Evolutionary conservation across 352 stramenopile genomes (phyloP).

Genomic region (Phytophthora fragariaefolia): DNA sequence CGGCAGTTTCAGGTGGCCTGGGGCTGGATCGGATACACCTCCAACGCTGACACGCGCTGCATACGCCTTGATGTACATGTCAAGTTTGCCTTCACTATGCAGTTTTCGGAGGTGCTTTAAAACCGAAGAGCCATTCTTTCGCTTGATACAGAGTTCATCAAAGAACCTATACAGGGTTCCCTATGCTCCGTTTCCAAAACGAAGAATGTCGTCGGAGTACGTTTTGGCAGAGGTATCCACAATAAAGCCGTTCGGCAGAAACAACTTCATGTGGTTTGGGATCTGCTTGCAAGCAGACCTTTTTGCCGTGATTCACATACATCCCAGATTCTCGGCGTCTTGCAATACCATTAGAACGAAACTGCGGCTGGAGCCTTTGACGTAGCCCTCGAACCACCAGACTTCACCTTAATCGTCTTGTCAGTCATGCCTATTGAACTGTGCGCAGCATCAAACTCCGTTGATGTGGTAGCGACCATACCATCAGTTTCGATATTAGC

Average conservation of each 20-base stretch:
- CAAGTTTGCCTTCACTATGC: constrained; percentile 8
- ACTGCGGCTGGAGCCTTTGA: not conserved
- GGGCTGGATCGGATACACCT: not conserved
- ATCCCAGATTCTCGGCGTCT: constrained; percentile 10
- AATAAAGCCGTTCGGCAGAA: constrained; percentile 8
- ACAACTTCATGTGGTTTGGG: constrained; percentile 14
- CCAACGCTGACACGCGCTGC: not conserved
- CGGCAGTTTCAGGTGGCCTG: not conserved
- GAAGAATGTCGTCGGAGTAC: not conserved
- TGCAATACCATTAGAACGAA: constrained; percentile 16
- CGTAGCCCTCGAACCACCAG: not conserved
- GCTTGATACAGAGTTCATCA: constrained; percentile 4
- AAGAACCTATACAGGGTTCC: constrained; percentile 9
- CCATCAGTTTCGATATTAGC: not conserved
- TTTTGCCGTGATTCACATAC: constrained; percentile 3
- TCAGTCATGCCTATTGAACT: no score
- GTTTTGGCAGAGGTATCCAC: not conserved
- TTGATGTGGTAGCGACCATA: not conserved
- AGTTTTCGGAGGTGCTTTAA: constrained; percentile 7
- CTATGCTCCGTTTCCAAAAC: not conserved
- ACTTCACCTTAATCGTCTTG: no score
- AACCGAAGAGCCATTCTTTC: constrained; percentile 3
- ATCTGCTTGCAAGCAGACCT: constrained; percentile 17
- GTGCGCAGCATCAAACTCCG: not conserved
- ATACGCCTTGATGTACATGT: not conserved